Evolutionary conservation across 2,329 filamentous ascomycete genomes (phyloP), one percentile per base, ranked within the genome.

Genomic region (Cercospora beticola): DNA sequence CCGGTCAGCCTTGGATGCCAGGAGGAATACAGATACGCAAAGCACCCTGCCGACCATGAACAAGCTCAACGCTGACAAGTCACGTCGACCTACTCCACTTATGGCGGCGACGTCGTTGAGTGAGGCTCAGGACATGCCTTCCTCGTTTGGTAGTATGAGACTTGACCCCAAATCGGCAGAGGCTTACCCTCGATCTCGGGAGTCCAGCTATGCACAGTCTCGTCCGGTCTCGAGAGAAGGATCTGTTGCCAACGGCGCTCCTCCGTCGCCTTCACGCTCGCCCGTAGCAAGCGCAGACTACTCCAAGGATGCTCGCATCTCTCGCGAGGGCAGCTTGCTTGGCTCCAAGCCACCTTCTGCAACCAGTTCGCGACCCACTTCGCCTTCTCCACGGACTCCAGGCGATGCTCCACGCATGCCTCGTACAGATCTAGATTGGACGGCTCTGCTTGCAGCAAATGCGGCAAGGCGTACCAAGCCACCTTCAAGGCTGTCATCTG

Each of bases 341-440:
- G 67, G 69, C 14, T 72, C 74, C 7, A 72, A 70, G 23, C 59
- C 69, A 8, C 66, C 67, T 10, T 77, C 76, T 14, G 70, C 68
- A 7, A 62, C 68, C 12, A 63, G 68, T 12, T 78, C 76, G 8
- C 70, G 74, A 33, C 73, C 77, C 18, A 59, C 70, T 0, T 76
- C 76, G 5, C 75, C 77, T 26, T 72, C 72, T 16, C 72, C 74
- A 21, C 66, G 66, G 16, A 73, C 70, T 33, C 70, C 75, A 1
- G 65, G 33, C 6, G 73, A 75, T n/a, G 67, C 71, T n/a, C 70
- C 76, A 21, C 71, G 73, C 3, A 61, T 78, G 26, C 76, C 76
- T 21, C 69, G 68, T 64, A 76, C 72, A n/a, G 76, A 78, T 46
- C 56, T 76, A 3, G 77, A 78, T 58, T 78, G 77, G 77, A 76